Evolutionary conservation across 192 early-diverging fungal species (phyloP), one percentile per base, ranked within the genome.

Genomic region (Lunasporangiospora selenospora): DNA sequence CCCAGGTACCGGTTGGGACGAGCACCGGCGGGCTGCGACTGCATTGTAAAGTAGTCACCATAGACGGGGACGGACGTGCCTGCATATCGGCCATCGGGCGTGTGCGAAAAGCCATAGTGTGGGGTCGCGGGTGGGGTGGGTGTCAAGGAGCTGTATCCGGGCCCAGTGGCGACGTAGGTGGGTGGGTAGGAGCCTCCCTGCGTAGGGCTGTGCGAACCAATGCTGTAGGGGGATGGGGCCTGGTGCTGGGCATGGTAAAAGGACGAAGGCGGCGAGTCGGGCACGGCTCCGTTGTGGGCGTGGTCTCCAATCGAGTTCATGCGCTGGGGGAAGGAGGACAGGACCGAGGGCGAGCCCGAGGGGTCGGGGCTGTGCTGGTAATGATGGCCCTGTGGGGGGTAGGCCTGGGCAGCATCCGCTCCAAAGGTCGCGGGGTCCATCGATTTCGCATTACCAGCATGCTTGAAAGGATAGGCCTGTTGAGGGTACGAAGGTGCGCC

Each of bases 401-500:
- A 61, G 6, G 19, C 60, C 47, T 55, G 59, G 13, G 30, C 33
- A 7, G 59, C 11, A 0, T 51, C 59, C 7, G 41, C 41, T 34
- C 38, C 38, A 54, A 73, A 73, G 13, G 48, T 61, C 6, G 69
- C 50, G 30, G 52, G 60, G 15, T 73, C 69, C 69, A 73, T 46
- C 24, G 69, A 54, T 33, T 62, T 62, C 16, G 69, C 69, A 73
- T 73, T 73, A 19, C 69, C 69, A 63, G 69, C 60, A 63, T 73
- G 69, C 69, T 73, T 73, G 55, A 63, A 73, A 4, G 69, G 49
- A 41, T 73, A 73, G 33, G 60, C 40, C 50, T 63, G 69, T n/a
- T 38, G 41, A 8, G 33, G 53, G 30, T 73, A 73, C 46, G 52
- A 53, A 40, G n/a, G n/a, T n/a, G 55, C 7, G 15, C 48, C 54